Percentiles rank a stretch among this genome's conserved stretches.
These are phyloP conservation scores for Aspergillus sp. DNA, from an alignment of 2,329 filamentous ascomycete genomes.

Conservation along the genomic window DNA sequence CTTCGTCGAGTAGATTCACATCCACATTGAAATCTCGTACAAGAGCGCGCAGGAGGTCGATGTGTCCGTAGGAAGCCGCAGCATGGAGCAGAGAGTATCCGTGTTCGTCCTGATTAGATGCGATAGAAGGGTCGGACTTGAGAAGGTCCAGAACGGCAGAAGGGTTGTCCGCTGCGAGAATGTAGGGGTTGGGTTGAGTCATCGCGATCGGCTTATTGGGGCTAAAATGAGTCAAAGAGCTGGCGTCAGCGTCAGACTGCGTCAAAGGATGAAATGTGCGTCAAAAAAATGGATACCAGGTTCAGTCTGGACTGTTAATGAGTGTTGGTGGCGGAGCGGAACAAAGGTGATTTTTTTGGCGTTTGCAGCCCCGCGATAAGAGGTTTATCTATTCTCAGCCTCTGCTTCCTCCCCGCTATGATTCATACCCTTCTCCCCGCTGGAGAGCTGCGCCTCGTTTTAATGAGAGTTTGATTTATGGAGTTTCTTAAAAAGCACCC, in stretches of 20 bases:
- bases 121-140: conserved; percentile 70
- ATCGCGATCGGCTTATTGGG: conserved; percentile 22
- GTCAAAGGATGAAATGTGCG: background rate
- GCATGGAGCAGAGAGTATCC: conserved; percentile 95
- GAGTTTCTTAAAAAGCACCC: background rate
- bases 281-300: background rate
- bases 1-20: conserved; percentile 81
- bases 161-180: conserved; percentile 80
- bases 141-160: conserved; percentile 72
- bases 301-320: background rate
- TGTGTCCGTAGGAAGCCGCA: conserved; percentile 86
- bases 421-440: conserved; percentile 7
- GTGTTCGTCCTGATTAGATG: conserved; percentile 78
- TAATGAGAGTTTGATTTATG: background rate
- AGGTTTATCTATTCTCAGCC: conserved; percentile 10
- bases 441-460: conserved; percentile 5
- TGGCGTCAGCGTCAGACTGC: background rate
- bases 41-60: conserved; percentile 73
- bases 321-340: conserved; percentile 12
- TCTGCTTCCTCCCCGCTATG: conserved; percentile 1
- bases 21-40: conserved; percentile 75
- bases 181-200: conserved; percentile 60
- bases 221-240: conserved; percentile 10
- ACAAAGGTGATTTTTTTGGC: background rate
- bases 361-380: conserved; percentile 17